Evolutionary conservation across 495 filamentous ascomycete species (phyloP), one percentile per base, ranked within the genome.

Genomic region (Trichocladium antarcticum): DNA sequence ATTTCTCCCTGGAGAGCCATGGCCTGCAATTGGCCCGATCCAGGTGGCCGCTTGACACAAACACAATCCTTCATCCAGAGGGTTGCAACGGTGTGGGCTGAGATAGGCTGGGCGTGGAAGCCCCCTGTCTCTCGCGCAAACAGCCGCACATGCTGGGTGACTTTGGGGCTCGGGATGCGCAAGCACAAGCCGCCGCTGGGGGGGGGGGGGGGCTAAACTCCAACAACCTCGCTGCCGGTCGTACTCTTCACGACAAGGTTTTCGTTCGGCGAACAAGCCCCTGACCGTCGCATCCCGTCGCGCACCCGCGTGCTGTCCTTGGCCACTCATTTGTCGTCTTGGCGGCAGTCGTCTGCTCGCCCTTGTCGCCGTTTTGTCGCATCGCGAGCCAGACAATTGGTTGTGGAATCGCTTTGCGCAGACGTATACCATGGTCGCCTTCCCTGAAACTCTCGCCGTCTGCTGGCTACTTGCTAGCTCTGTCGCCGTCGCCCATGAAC

Each of bases 391-490:
- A 27, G 24, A 4, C 24, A 27, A 27, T 27, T 27, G 24, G 24
- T 27, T 27, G 24, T 8, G 8, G 8, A 27, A 27, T 27, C 24
- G 24, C 24, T 8, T 27, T 27, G 24, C 24, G 24, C 24, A 6
- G 5, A 10, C 31, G 12, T 10, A 32, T 10, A 35, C 2, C 15
- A 49, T 54, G 45, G 35, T 29, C 35, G 28, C 44, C 5, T 29
- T 44, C 34, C 17, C 16, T 4, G 34, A 37, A 8, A 16, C 10
- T 1, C 44, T 43, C 15, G 39, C 39, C 29, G 37, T 12, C 28
- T 39, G 47, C 47, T 42, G 38, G 47, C 47, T 49, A 21, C 29
- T 35, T 21, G 44, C 43, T 24, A 22, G 38, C 22, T 44, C 37
- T 16, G 38, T 22, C 5, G 50, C 43, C 21, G 45, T 32, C 24